Percentiles rank a stretch among this genome's conserved stretches.
phyloP scores from a whole-genome alignment of 495 filamentous ascomycete species.

The Staphylotrichum tortipilum region DNA sequence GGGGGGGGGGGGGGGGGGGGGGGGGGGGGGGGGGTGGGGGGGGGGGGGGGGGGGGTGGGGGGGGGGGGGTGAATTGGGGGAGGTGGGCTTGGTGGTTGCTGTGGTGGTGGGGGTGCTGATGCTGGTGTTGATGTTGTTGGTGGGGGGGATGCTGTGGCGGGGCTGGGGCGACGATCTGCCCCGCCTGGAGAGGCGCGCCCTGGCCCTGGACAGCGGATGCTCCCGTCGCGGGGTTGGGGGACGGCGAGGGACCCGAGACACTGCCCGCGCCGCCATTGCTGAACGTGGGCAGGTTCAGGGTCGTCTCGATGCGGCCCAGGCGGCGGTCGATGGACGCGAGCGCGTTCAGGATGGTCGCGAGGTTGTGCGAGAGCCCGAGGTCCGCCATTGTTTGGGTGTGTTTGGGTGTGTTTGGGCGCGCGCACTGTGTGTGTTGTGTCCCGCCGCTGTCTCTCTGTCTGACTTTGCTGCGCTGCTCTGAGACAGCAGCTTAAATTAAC shows the following conservation, averaged over 20 bases:
- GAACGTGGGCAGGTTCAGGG: slow-evolving; percentile 12
- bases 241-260: background rate
- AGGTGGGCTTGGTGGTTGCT: background rate
- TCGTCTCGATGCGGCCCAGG: slow-evolving; percentile 24
- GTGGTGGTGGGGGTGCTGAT: background rate
- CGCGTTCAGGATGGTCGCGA: slow-evolving; percentile 21
- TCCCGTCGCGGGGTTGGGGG: background rate
- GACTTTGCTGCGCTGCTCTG: no score
- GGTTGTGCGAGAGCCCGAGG: slow-evolving; percentile 11
- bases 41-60: background rate
- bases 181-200: background rate
- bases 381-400: slow-evolving; percentile 12
- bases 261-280: background rate
- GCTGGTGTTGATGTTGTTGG: slow-evolving; percentile 3
- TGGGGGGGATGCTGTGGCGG: background rate
- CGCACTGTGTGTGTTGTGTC: no score
- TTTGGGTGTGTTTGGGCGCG: no score
- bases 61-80: background rate
- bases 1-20: background rate
- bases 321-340: slow-evolving; percentile 29
- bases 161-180: background rate
- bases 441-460: no score
- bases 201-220: no score
- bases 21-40: background rate
- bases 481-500: no score